Evolutionary conservation across 331 rosid genomes (phyloP).

Genomic region (Stylosanthes scabra): DNA sequence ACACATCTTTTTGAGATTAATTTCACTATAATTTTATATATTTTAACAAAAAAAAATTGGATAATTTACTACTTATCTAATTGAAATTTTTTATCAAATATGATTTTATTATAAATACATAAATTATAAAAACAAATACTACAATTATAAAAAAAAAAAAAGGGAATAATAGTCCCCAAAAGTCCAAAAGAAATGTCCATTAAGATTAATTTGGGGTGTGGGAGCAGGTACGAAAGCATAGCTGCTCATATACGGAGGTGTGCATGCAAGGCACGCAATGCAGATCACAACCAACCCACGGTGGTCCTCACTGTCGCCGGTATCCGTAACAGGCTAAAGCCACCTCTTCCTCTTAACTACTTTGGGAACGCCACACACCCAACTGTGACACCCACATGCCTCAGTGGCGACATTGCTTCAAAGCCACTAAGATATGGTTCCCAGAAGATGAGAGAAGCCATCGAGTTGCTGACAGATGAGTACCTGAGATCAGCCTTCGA

Average conservation of each 20-base stretch:
- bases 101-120: no score
- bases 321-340: conserved; percentile 14
- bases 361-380: conserved; percentile 24
- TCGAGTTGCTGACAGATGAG: conserved; percentile 4
- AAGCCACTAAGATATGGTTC: conserved; percentile 25
- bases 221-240: conserved; percentile 20
- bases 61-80: no score
- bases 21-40: no score
- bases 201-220: no score
- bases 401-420: neutral
- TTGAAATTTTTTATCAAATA: no score
- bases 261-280: conserved; percentile 9
- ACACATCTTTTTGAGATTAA: no score
- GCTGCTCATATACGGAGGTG: conserved; percentile 28
- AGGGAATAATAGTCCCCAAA: no score
- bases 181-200: no score
- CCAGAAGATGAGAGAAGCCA: conserved; percentile 4
- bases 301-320: neutral
- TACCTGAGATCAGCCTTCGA: conserved; percentile 4
- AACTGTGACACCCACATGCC: neutral
- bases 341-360: conserved; percentile 20
- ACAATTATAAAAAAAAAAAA: no score
- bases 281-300: conserved; percentile 19
- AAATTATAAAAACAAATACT: no score
- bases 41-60: no score